Evolutionary conservation across 2,329 filamentous ascomycete genomes (phyloP).

Genomic region (Monascus ruber): DNA sequence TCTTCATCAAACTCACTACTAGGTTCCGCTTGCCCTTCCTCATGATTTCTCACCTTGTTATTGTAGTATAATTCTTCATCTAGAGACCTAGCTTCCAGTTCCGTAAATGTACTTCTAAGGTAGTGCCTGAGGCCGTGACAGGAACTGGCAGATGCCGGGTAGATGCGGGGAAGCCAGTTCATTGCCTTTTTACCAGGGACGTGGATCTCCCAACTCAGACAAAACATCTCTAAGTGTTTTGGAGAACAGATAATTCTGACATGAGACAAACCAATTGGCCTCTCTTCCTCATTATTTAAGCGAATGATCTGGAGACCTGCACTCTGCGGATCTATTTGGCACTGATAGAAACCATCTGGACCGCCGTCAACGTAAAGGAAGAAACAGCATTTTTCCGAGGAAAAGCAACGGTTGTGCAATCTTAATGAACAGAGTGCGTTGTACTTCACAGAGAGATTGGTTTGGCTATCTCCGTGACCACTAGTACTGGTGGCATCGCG

Average conservation of each 20-base stretch:
- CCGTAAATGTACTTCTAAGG: conserved; percentile 5
- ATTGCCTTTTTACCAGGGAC: conserved; percentile 3
- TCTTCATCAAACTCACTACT: too few species aligned
- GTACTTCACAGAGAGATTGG: conserved; percentile 11
- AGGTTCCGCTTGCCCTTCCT: too few species aligned
- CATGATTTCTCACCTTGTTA: neutral
- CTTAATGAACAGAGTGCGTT: conserved; percentile 18
- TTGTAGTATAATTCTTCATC: neutral
- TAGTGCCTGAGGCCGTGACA: conserved; percentile 3
- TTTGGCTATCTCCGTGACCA: conserved; percentile 2
- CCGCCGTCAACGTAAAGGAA: conserved; percentile 18
- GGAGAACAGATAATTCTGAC: conserved; percentile 15
- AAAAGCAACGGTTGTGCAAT: conserved; percentile 17
- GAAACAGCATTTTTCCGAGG: conserved; percentile 20
- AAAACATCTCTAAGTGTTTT: conserved; percentile 13
- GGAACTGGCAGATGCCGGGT: conserved; percentile 4
- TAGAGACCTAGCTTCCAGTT: neutral
- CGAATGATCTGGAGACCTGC: conserved; percentile 9
- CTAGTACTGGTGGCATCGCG: neutral
- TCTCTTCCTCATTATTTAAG: conserved; percentile 4
- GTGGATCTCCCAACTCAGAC: conserved; percentile 14
- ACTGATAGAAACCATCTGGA: conserved; percentile 14
- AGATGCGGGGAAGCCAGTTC: conserved; percentile 19
- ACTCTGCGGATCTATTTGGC: conserved; percentile 6
- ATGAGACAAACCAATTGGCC: conserved; percentile 8